Conservation (phyloP, 2,329 filamentous ascomycete genomes). For the Exophiala phaeomuriformis region DNA sequence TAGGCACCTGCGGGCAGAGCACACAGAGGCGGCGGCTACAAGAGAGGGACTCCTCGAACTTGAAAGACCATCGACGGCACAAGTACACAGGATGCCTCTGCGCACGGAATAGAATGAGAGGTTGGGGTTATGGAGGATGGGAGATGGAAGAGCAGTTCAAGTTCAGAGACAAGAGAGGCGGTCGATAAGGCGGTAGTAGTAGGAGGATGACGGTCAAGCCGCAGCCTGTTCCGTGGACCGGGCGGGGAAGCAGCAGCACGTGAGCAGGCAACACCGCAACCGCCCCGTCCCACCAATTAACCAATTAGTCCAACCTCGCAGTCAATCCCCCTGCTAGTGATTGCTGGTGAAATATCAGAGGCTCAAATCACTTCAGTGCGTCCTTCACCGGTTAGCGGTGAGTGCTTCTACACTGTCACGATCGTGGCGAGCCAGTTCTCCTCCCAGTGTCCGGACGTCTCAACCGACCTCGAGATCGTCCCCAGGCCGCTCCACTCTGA, state of each 20-base stretch:
- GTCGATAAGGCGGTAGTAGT: conserved; percentile 1
- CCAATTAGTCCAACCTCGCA: too few relatives aligned
- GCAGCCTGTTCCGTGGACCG: conserved; percentile 5
- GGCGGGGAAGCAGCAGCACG: conserved; percentile 8
- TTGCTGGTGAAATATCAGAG: not conserved
- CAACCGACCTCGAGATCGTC: not conserved
- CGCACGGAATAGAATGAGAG: not conserved
- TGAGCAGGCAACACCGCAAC: conserved; percentile 3
- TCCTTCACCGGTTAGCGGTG: not conserved
- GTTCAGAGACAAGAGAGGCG: not conserved
- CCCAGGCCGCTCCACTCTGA: not conserved
- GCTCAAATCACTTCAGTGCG: not conserved
- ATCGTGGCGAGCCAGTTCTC: too few relatives aligned
- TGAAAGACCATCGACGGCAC: conserved; percentile 6
- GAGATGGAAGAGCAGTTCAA: not conserved
- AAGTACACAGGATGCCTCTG: conserved; percentile 4
- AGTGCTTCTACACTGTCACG: not conserved
- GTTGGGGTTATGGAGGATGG: not conserved
- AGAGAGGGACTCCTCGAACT: conserved; percentile 7
- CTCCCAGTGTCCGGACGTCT: not conserved
- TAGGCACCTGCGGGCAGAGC: conserved; percentile 6
- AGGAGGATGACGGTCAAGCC: conserved; percentile 13
- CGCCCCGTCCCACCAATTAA: too few relatives aligned
- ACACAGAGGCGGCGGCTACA: conserved; percentile 5
- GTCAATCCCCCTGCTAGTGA: too few relatives aligned